Conservation (phyloP, 2,329 filamentous ascomycete genomes). For the Trichoderma polysporum region DNA sequence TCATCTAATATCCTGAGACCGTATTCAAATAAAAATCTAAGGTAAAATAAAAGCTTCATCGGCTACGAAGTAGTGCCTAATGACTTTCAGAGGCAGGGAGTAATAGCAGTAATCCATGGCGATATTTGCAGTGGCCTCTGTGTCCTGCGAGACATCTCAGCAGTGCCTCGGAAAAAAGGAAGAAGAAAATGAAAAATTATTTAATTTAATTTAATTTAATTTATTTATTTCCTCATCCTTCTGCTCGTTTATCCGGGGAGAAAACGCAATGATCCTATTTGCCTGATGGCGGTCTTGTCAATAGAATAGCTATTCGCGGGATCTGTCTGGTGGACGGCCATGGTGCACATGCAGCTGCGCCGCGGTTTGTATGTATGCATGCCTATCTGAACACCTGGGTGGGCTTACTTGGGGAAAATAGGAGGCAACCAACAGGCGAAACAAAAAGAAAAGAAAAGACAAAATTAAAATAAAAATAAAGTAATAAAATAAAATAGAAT, state of each 20-base stretch:
- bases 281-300: constrained; percentile 7
- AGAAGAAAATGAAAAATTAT: background rate
- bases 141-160: background rate
- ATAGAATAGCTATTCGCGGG: background rate
- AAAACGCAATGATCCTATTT: constrained; percentile 14
- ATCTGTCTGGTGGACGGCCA: constrained; percentile 13
- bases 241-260: constrained; percentile 13
- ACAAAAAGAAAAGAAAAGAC: background rate
- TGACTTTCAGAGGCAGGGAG: background rate
- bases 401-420: background rate
- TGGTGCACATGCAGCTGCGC: constrained; percentile 5
- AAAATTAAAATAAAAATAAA: background rate
- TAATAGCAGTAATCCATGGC: background rate
- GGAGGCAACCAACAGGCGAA: background rate
- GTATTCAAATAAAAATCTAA: background rate
- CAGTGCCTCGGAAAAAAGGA: background rate
- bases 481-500: background rate
- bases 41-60: background rate
- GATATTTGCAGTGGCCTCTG: background rate
- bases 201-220: background rate
- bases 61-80: background rate
- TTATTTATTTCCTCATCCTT: background rate
- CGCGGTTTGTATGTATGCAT: constrained; percentile 10
- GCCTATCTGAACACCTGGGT: constrained; percentile 15
- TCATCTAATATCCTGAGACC: background rate